A percentile compares a stretch with the other conserved stretches of the same genome.
These are phyloP conservation scores for Cenchrus americanus DNA, from an alignment of 176 grass and related monocot species.

Conservation along the genomic window DNA sequence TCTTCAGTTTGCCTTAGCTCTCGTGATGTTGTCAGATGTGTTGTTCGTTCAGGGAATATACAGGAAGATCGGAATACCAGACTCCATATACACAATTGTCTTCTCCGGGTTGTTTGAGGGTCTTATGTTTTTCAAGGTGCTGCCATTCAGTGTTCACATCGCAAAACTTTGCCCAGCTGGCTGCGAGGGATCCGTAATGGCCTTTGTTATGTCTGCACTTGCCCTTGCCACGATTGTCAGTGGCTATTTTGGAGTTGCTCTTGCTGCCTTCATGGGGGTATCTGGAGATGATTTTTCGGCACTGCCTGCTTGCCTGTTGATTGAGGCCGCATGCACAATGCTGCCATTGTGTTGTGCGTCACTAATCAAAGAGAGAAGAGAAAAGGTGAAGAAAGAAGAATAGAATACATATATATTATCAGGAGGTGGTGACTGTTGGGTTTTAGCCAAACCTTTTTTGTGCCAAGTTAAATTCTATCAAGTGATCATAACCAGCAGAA, in stretches of 20 bases:
- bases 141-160: conserved; percentile 80
- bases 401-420: conserved; percentile 38
- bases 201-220: conserved; percentile 85
- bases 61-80: conserved; percentile 64
- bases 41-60: conserved; percentile 87
- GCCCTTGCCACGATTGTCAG: conserved; percentile 73
- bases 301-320: conserved; percentile 61
- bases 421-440: not conserved
- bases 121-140: conserved; percentile 70
- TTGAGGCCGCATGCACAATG: conserved; percentile 72
- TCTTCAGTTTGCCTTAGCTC: conserved; percentile 63
- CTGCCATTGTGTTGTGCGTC: conserved; percentile 67
- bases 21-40: conserved; percentile 79
- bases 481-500: conserved; percentile 29
- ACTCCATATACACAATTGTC: conserved; percentile 78
- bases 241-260: conserved; percentile 86
- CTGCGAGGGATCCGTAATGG: conserved; percentile 91
- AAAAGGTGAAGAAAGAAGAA: conserved; percentile 69
- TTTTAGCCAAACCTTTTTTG: conserved; percentile 5
- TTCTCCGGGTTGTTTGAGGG: conserved; percentile 83
- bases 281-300: conserved; percentile 72
- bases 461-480: conserved; percentile 13
- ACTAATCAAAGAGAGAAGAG: conserved; percentile 63
- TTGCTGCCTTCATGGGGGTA: conserved; percentile 67
- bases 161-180: conserved; percentile 79